These are phyloP conservation scores for Heimioporus sp. DNA, from an alignment of 768 basidiomycete genomes.

Conservation along the genomic window DNA sequence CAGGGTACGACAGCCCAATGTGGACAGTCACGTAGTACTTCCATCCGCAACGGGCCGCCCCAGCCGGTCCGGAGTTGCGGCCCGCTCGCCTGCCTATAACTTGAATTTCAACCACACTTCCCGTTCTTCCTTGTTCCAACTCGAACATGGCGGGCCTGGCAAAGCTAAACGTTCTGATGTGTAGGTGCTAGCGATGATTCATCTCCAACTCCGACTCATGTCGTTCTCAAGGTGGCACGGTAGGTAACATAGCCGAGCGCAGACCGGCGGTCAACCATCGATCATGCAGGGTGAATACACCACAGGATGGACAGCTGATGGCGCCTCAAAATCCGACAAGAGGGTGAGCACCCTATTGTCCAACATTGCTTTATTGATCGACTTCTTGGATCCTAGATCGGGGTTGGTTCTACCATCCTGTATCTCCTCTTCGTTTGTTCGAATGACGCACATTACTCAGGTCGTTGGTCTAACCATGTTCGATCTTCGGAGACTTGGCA, in stretches of 20 bases:
- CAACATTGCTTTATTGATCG: background rate
- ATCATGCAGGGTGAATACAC: conserved; percentile 77
- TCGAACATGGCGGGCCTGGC: conserved; percentile 40
- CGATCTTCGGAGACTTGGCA: conserved; percentile 81
- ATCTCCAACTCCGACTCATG: conserved; percentile 3
- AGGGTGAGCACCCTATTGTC: conserved; percentile 50
- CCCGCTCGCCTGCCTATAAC: background rate
- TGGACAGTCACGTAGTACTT: background rate
- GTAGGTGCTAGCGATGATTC: conserved; percentile 38
- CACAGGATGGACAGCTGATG: conserved; percentile 89
- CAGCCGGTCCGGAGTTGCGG: background rate
- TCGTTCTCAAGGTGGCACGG: conserved; percentile 42
- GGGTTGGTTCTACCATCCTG: conserved; percentile 42
- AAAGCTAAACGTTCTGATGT: conserved; percentile 77
- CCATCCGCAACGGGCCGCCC: background rate
- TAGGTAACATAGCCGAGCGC: conserved; percentile 19
- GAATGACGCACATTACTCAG: conserved; percentile 35
- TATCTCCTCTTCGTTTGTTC: background rate
- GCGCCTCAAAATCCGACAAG: conserved; percentile 94
- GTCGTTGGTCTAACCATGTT: conserved; percentile 90
- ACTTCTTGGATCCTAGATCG: conserved; percentile 46
- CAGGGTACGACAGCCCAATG: no score
- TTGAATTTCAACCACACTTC: no score
- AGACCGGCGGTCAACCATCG: background rate
- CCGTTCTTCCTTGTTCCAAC: no score